These are phyloP conservation scores for Dothistroma septosporum DNA, from an alignment of 2,329 filamentous ascomycete species.

Conservation along the genomic window DNA sequence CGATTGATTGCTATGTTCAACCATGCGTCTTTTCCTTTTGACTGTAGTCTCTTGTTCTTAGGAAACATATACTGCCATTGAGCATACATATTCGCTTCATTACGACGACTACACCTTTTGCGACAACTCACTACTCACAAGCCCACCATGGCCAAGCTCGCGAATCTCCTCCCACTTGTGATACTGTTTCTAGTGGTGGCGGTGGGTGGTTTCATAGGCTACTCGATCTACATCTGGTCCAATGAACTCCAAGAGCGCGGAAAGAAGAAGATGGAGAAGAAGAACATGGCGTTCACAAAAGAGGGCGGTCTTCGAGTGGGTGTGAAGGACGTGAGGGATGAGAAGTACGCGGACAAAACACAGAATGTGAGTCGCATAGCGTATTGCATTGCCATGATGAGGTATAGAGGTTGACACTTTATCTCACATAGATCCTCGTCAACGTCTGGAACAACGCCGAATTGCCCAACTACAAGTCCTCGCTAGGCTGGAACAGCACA, in stretches of 20 bases:
- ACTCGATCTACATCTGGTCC: slow-evolving; percentile 65
- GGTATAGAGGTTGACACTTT: neutral
- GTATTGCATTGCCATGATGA: neutral
- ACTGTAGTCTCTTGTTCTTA: neutral
- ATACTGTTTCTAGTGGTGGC: slow-evolving; percentile 58
- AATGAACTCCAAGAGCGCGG: slow-evolving; percentile 63
- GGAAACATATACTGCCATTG: neutral
- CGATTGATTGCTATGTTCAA: neutral
- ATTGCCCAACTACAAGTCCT: slow-evolving; percentile 36
- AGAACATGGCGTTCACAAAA: slow-evolving; percentile 71
- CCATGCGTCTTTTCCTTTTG: neutral
- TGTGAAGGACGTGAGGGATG: slow-evolving; percentile 63
- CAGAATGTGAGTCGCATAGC: slow-evolving; percentile 48
- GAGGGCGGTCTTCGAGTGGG: slow-evolving; percentile 68
- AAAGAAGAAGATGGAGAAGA: slow-evolving; percentile 66
- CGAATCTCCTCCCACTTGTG: slow-evolving; percentile 58
- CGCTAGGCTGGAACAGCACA: slow-evolving; percentile 33
- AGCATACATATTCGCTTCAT: neutral
- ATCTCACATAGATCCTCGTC: slow-evolving; percentile 36
- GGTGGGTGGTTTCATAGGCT: slow-evolving; percentile 61
- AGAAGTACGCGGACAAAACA: slow-evolving; percentile 69
- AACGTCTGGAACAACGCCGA: slow-evolving; percentile 48
- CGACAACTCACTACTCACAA: neutral
- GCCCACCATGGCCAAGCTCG: slow-evolving; percentile 18
- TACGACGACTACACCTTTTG: neutral